Conservation (phyloP, 176 grass and related monocot species). For the Bromus sterilis region DNA sequence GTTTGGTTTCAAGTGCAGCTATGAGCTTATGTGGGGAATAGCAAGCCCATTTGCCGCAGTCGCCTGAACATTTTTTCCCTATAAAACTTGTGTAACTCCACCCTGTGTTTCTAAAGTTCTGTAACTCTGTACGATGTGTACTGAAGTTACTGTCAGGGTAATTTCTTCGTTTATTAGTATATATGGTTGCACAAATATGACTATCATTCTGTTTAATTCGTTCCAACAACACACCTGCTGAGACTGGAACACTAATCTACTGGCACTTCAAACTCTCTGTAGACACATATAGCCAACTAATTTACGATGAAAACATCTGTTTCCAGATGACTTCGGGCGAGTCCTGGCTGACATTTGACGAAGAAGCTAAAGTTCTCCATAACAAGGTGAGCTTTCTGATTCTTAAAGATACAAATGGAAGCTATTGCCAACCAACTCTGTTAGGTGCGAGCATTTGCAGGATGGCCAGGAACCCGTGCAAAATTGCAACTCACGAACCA, state of each 20-base stretch:
- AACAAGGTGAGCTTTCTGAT: slow-evolving; percentile 69
- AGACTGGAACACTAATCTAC: neutral
- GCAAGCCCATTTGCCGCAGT: neutral
- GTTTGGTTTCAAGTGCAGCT: neutral
- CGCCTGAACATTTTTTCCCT: neutral
- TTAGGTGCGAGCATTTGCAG: slow-evolving; percentile 94
- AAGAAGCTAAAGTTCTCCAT: slow-evolving; percentile 80
- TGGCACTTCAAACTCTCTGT: neutral
- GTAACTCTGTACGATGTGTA: neutral
- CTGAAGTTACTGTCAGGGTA: neutral
- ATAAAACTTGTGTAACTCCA: neutral
- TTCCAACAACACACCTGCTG: neutral
- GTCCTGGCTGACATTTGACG: slow-evolving; percentile 72
- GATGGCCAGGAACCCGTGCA: slow-evolving; percentile 80
- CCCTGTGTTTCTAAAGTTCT: neutral
- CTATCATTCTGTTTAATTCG: neutral
- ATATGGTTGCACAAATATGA: neutral
- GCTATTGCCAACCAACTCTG: slow-evolving; percentile 43
- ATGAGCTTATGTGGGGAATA: neutral
- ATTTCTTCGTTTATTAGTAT: neutral
- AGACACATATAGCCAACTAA: neutral
- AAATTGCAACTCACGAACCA: slow-evolving; percentile 59
- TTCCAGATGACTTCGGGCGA: slow-evolving; percentile 71
- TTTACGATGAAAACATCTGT: neutral
- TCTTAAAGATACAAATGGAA: slow-evolving; percentile 13